Evolutionary conservation across 352 stramenopile species (phyloP), one percentile per base, ranked within the genome.

Genomic region (Bremia lactucae): DNA sequence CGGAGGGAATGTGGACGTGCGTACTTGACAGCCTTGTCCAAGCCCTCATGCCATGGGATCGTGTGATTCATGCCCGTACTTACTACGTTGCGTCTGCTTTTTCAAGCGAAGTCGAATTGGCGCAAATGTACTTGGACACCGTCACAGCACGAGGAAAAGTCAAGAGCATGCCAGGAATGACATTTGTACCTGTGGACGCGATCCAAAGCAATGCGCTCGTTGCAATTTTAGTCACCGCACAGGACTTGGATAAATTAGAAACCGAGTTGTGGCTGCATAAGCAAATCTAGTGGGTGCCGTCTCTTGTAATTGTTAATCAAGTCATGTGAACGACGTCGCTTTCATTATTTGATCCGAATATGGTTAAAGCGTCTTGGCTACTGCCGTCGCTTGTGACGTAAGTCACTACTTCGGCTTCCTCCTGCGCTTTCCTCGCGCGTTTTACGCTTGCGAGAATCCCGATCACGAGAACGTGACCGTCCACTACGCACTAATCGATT

Each of bases 261-360:
- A 89, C 80, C 4, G 77, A 92, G 44, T 54, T 92, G 14, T 92
- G 80, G 80, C 55, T 92, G 36, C 68, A 68, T 31, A 76, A 79
- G 34, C 69, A 89, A 44, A 71, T 81, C 31, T 91, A 78, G 24
- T n/a, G n/a, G n/a, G n/a, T n/a, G n/a, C n/a, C n/a, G n/a, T n/a
- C n/a, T n/a, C n/a, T n/a, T n/a, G n/a, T n/a, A n/a, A n/a, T n/a
- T n/a, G n/a, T n/a, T n/a, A n/a, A n/a, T n/a, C n/a, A n/a, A n/a
- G n/a, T n/a, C n/a, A n/a, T n/a, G n/a, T n/a, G n/a, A n/a, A n/a
- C n/a, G n/a, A n/a, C n/a, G n/a, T n/a, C n/a, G n/a, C n/a, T n/a
- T n/a, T n/a, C n/a, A n/a, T n/a, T n/a, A n/a, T n/a, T n/a, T n/a
- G n/a, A n/a, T n/a, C n/a, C n/a, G n/a, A n/a, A n/a, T n/a, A n/a